Evolutionary conservation across 768 basidiomycete species (phyloP), one percentile per base, ranked within the genome.

Genomic region (Pleurotus pulmonarius): DNA sequence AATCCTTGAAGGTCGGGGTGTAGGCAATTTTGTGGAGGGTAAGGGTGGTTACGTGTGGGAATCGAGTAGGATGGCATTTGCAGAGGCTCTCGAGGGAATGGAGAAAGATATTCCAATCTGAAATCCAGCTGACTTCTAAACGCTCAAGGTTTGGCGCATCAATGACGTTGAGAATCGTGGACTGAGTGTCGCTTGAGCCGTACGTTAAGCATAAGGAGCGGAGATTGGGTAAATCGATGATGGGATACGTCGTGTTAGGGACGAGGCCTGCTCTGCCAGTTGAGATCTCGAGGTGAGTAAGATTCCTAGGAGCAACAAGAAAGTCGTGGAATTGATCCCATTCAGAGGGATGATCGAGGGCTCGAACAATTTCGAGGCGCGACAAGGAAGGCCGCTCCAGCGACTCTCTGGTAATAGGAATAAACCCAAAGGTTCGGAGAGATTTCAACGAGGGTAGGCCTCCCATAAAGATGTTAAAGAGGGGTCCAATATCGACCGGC

Each of bases 391-490:
- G 39, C 25, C 24, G 51, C 15, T 16, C 37, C 2, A 53, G 40
- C 4, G 51, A 40, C 24, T 53, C 51, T 5, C 40, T 37, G 22
- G 51, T 40, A 22, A 53, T n/a, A 20, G 51, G 51, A 20, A 53
- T 53, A n/a, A 52, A 53, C n/a, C 51, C 51, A 25, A 53, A 53
- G 24, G 39, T 53, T 39, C 51, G 51, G 51, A 53, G 51, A 25
- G 51, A 53, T 41, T 24, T 53, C 12, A 53, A 20, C 26, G 51
- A 53, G 16, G 51, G 51, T 22, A 43, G 24, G 12, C 39, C 51
- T 6, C 39, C 51, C 15, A 11, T 12, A 39, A 53, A 53, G 15
- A 53, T n/a, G 22, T 53, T 39, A 41, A 53, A 53, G 15, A 53
- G 39, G 20, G 51, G 51, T 1, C 39, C 51, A 5, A 53, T 12